Evolutionary conservation across 1,284 basidiomycete genomes (phyloP).

Genomic region (Fistulina hepatica): DNA sequence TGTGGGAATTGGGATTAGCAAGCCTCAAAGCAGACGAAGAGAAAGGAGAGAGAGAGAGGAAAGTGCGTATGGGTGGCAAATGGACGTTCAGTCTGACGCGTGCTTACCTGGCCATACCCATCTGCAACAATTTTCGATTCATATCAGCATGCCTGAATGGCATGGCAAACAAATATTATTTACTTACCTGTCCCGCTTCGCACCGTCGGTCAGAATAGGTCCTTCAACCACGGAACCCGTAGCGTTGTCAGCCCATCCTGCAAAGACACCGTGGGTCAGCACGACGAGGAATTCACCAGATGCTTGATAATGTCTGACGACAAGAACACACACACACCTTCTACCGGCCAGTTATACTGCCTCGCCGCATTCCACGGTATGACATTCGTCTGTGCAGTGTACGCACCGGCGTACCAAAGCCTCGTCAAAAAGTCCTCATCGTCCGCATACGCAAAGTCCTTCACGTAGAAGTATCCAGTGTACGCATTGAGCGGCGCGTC

Average conservation of each 20-base stretch:
- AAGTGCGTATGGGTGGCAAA: no score
- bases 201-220: constrained; percentile 53
- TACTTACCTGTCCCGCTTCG: constrained; percentile 44
- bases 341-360: constrained; percentile 13
- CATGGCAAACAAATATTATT: background rate
- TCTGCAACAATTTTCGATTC: constrained; percentile 18
- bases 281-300: constrained; percentile 2
- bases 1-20: background rate
- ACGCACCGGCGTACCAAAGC: constrained; percentile 52
- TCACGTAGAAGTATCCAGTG: constrained; percentile 38
- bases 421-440: constrained; percentile 38
- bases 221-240: constrained; percentile 44
- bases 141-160: no score
- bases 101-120: constrained; percentile 41
- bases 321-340: constrained; percentile 2
- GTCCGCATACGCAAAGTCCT: constrained; percentile 29
- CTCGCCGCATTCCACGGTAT: constrained; percentile 43
- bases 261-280: background rate
- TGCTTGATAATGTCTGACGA: background rate
- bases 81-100: no score
- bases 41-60: no score
- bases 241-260: constrained; percentile 50
- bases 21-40: no score
- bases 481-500: constrained; percentile 36
- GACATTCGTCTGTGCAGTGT: constrained; percentile 50